phyloP scores from a whole-genome alignment of 1,284 basidiomycete genomes.

The Cystobasidium sp. region DNA sequence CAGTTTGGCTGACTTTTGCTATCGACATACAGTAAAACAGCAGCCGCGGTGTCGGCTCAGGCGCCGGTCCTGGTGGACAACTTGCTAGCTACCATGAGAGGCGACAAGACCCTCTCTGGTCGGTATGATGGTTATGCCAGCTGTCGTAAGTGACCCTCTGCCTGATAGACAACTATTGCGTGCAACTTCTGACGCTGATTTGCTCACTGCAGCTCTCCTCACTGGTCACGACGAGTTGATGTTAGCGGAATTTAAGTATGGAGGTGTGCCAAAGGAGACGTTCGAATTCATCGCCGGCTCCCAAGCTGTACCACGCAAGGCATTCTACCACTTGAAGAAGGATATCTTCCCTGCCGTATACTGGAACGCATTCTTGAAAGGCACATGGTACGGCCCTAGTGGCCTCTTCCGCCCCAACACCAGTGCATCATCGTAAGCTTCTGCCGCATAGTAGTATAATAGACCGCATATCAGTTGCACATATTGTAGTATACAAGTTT shows the following conservation, averaged over 20 bases:
- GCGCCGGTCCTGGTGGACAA: slow-evolving; percentile 93
- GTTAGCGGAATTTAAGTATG: slow-evolving; percentile 73
- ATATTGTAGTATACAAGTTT: no score
- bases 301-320: slow-evolving; percentile 47
- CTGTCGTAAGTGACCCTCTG: slow-evolving; percentile 66
- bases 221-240: slow-evolving; percentile 43
- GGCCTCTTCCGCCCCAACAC: slow-evolving; percentile 31
- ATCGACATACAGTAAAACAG: slow-evolving; percentile 69
- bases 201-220: slow-evolving; percentile 20
- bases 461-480: background rate
- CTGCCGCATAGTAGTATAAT: background rate
- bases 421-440: slow-evolving; percentile 7
- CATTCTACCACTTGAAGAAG: slow-evolving; percentile 80
- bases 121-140: slow-evolving; percentile 57
- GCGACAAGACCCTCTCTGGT: slow-evolving; percentile 54
- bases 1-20: background rate
- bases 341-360: slow-evolving; percentile 87
- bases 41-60: slow-evolving; percentile 88
- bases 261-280: slow-evolving; percentile 74
- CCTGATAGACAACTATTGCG: background rate
- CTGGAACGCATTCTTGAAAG: slow-evolving; percentile 79
- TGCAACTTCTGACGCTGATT: background rate
- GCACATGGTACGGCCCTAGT: slow-evolving; percentile 56
- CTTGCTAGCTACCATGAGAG: slow-evolving; percentile 81
- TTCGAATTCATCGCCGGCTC: slow-evolving; percentile 60